Conservation (phyloP, 305 asterid genomes). For the Plantago coronopus region DNA sequence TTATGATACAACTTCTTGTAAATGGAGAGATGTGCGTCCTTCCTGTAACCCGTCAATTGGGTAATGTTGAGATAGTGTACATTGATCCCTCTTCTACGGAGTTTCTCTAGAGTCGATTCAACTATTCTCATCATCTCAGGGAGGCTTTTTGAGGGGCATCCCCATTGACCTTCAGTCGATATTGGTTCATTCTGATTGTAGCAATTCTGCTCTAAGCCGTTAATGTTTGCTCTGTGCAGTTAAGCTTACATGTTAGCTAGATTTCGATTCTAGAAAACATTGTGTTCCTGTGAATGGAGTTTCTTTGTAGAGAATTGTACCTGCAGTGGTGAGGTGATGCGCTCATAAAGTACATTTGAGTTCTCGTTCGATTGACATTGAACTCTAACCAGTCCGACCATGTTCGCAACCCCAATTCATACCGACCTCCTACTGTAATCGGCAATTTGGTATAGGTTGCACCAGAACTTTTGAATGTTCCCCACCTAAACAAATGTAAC, state of each 20-base stretch:
- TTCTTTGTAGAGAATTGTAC: neutral
- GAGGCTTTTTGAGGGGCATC: slow-evolving; percentile 20
- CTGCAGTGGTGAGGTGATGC: slow-evolving; percentile 33
- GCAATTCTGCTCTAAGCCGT: slow-evolving; percentile 35
- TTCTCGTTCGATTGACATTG: slow-evolving; percentile 39
- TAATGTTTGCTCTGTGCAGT: slow-evolving; percentile 30
- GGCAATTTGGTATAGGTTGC: slow-evolving; percentile 24
- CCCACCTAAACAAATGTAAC: slow-evolving; percentile 33
- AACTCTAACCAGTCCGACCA: slow-evolving; percentile 57
- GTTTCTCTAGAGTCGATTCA: slow-evolving; percentile 23
- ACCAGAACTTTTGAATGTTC: slow-evolving; percentile 42
- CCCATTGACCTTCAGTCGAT: slow-evolving; percentile 24
- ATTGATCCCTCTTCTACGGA: slow-evolving; percentile 28
- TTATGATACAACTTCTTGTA: slow-evolving; percentile 31
- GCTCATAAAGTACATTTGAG: slow-evolving; percentile 51
- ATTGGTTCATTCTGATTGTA: slow-evolving; percentile 32
- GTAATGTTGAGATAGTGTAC: slow-evolving; percentile 36
- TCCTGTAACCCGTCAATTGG: slow-evolving; percentile 41
- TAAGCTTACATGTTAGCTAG: neutral
- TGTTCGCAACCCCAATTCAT: slow-evolving; percentile 37
- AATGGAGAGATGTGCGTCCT: slow-evolving; percentile 46
- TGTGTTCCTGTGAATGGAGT: neutral
- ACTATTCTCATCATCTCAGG: slow-evolving; percentile 30
- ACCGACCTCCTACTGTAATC: slow-evolving; percentile 18
- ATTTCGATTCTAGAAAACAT: neutral